A percentile compares a stretch with the other conserved stretches of the same genome.
phyloP scores from a whole-genome alignment of 192 early-diverging fungal genomes.

The Mortierella claussenii region DNA sequence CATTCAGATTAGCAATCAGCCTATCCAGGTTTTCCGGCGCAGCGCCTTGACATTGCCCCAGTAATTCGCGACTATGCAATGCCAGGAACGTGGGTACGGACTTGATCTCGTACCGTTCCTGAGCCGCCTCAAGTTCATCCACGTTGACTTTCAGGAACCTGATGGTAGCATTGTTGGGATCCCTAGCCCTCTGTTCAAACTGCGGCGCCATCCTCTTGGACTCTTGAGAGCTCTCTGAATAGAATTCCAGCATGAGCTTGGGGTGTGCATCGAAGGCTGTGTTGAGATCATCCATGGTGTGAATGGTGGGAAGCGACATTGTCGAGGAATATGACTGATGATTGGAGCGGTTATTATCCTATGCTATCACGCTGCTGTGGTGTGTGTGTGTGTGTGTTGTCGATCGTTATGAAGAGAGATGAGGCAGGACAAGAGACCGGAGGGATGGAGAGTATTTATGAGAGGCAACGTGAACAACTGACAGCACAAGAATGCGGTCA shows the following conservation, averaged over 20 bases:
- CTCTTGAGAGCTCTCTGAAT: background rate
- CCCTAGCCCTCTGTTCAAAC: background rate
- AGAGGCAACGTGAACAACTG: too few species aligned
- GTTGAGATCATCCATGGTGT: conserved; percentile 1
- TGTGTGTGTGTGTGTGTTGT: too few species aligned
- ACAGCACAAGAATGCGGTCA: too few species aligned
- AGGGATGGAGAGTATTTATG: too few species aligned
- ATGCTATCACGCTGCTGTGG: too few species aligned
- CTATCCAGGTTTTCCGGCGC: background rate
- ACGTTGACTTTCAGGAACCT: background rate
- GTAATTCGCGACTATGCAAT: background rate
- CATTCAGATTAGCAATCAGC: too few species aligned
- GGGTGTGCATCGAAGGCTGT: background rate
- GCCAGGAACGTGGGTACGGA: conserved; percentile 4
- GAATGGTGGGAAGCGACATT: too few species aligned
- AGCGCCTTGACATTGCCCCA: conserved; percentile 5
- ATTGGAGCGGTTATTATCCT: too few species aligned
- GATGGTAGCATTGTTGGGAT: background rate
- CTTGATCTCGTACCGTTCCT: conserved; percentile 6
- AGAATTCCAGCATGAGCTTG: background rate
- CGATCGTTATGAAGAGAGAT: too few species aligned
- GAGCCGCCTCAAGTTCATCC: background rate
- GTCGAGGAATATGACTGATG: too few species aligned
- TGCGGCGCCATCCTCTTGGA: background rate
- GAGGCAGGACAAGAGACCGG: too few species aligned